Evolutionary conservation across 1,139 yeast genomes (phyloP).

Genomic region (Yamadazyma aaseri): DNA sequence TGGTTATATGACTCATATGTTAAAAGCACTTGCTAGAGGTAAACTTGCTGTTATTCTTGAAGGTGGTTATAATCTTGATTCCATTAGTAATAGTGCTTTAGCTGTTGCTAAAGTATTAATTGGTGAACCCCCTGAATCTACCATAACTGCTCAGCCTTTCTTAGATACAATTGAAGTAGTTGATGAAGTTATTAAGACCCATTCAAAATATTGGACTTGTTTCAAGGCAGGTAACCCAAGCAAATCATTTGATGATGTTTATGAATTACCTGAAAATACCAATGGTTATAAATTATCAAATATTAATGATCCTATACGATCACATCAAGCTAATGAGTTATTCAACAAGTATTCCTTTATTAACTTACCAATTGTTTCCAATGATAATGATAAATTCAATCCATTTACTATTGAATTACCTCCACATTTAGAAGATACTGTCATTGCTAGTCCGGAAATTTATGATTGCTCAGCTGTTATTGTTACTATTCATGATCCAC

Average conservation of each 20-base stretch:
- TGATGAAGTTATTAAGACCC: conserved; percentile 76
- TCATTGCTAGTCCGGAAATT: conserved; percentile 74
- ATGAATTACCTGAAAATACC: conserved; percentile 28
- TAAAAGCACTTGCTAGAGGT: conserved; percentile 85
- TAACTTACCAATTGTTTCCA: conserved; percentile 59
- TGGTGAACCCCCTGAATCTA: conserved; percentile 92
- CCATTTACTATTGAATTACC: conserved; percentile 45
- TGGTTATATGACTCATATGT: conserved; percentile 92
- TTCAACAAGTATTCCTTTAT: conserved; percentile 59
- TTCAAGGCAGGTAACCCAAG: conserved; percentile 65
- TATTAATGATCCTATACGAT: conserved; percentile 69
- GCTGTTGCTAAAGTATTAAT: conserved; percentile 89
- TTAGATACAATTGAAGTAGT: conserved; percentile 83
- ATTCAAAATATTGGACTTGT: conserved; percentile 85
- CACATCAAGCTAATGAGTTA: conserved; percentile 61
- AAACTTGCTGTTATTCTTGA: conserved; percentile 86
- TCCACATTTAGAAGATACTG: conserved; percentile 60
- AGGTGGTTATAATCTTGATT: conserved; percentile 94
- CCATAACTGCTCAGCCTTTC: conserved; percentile 60
- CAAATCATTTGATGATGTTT: conserved; percentile 40
- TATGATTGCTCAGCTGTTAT: conserved; percentile 63
- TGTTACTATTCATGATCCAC: conserved; percentile 83
- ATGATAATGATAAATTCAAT: conserved; percentile 24
- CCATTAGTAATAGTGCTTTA: conserved; percentile 86
- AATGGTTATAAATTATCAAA: conserved; percentile 42